Evolutionary conservation across 768 basidiomycete genomes (phyloP), one percentile per base, ranked within the genome.

Genomic region (Thelephora aurantiotincta): DNA sequence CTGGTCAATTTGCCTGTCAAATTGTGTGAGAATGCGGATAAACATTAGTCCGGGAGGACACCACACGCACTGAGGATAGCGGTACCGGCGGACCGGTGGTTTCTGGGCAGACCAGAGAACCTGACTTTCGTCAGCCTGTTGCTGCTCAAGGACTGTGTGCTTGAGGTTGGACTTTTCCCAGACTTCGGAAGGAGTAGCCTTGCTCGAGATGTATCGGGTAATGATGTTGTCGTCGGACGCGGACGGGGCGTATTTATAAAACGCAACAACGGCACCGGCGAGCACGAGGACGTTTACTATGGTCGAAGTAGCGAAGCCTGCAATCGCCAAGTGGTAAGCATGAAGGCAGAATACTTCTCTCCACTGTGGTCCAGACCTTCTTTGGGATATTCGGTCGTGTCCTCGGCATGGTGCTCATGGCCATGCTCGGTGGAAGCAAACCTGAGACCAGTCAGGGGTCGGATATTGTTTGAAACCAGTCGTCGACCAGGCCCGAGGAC

Each of bases 241-340:
- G 47, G 70, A 64, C 0, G 85, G 84, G 2, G 82, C 79, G 57
- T 69, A 80, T 61, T 84, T 84, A 67, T 82, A 80, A 51, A 73
- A 72, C 11, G 68, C 73, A 37, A 69, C 74, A 37, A 64, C 70
- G 7, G 69, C 64, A 36, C 79, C 49, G 12, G 74, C 68, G 19
- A 69, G 61, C 19, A 84, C 50, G 35, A 80, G 54, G 2, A 75
- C 72, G 51, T 78, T 79, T 34, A 77, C 67, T 86, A 86, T 88
- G 58, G 81, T 72, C 18, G 77, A 66, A 30, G 72, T 74, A 22
- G 65, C 62, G 58, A 88, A 88, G 26, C 72, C 87, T 82, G 49
- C 14, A 48, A 5, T 36, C 33, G 46, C 37, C 14, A 38, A 50
- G 20, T 41, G 33, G 13, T 44, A 26, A 33, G 26, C 35, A 11